A percentile compares a stretch with the other conserved stretches of the same genome.
phyloP scores from a whole-genome alignment of 306 rosid species.

The Quillaja saponaria region DNA sequence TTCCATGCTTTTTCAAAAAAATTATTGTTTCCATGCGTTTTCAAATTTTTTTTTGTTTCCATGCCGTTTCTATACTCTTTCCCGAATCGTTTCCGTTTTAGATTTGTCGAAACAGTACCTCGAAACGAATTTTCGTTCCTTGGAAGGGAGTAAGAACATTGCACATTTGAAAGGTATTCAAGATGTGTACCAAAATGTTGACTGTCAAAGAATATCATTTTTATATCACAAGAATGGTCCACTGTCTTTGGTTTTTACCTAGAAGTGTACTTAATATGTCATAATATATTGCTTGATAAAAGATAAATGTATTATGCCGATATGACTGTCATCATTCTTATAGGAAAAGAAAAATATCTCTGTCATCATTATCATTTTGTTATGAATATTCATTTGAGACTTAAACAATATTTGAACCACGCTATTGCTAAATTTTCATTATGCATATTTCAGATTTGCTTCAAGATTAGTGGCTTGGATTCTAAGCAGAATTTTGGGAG shows the following conservation, averaged over 20 bases:
- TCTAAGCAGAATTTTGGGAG: conserved; percentile 82
- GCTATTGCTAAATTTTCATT: conserved; percentile 25
- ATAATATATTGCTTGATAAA: conserved; percentile 13
- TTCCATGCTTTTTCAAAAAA: too few species aligned
- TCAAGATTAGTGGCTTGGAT: conserved; percentile 90
- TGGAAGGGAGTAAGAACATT: too few species aligned
- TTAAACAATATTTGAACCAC: conserved; percentile 19
- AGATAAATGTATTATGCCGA: conserved; percentile 24
- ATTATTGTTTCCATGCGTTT: too few species aligned
- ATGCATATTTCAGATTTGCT: conserved; percentile 61
- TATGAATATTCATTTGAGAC: neutral
- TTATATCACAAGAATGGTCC: conserved; percentile 18
- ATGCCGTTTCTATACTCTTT: too few species aligned
- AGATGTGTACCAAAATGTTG: conserved; percentile 7
- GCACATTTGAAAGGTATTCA: too few species aligned
- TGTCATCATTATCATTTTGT: conserved; percentile 11
- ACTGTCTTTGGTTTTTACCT: neutral
- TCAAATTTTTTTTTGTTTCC: too few species aligned
- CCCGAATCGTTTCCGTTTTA: too few species aligned
- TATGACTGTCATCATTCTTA: too few species aligned
- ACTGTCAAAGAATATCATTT: neutral
- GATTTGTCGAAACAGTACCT: too few species aligned
- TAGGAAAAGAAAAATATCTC: too few species aligned
- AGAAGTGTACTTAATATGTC: conserved; percentile 10
- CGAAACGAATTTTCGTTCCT: too few species aligned